Evolutionary conservation across 129 eudicot genomes (phyloP).

Genomic region (Scalesia atractyloides): DNA sequence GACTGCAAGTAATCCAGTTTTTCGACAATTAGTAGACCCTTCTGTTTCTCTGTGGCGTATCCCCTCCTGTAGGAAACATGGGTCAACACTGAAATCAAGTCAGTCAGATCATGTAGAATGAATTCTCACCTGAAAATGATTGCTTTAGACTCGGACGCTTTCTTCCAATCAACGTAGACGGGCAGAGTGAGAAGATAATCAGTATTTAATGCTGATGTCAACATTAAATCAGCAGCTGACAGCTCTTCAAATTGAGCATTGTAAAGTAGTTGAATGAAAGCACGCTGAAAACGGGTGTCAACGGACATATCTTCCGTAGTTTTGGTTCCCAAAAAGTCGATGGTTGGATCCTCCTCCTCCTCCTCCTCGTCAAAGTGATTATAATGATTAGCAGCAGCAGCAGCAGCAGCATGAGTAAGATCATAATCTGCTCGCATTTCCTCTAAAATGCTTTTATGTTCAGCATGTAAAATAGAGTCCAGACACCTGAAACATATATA

Average conservation of each 20-base stretch:
- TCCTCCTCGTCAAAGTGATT: too few relatives aligned
- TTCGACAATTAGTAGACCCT: conserved; percentile 77
- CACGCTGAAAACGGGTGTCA: conserved; percentile 81
- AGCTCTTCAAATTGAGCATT: conserved; percentile 93
- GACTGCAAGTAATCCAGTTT: conserved; percentile 96
- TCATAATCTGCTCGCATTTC: conserved; percentile 88
- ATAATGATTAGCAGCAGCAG: not conserved
- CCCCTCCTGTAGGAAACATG: conserved; percentile 81
- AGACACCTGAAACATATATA: conserved; percentile 53
- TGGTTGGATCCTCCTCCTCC: too few relatives aligned
- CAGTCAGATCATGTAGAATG: conserved; percentile 9
- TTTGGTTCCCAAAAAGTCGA: too few relatives aligned
- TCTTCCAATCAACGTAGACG: conserved; percentile 93
- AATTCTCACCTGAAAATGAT: conserved; percentile 74
- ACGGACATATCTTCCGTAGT: conserved; percentile 11
- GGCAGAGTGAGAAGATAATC: conserved; percentile 96
- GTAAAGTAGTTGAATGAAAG: conserved; percentile 77
- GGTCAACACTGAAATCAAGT: conserved; percentile 26
- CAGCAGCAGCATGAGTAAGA: conserved; percentile 33
- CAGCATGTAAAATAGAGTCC: conserved; percentile 95
- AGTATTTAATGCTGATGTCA: conserved; percentile 87
- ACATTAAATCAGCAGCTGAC: conserved; percentile 80
- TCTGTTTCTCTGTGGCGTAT: conserved; percentile 84
- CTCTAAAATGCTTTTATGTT: conserved; percentile 82
- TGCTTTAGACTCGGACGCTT: conserved; percentile 79